Conservation (phyloP, 2,329 filamentous ascomycete species). For the Hypoxylon sp. region DNA sequence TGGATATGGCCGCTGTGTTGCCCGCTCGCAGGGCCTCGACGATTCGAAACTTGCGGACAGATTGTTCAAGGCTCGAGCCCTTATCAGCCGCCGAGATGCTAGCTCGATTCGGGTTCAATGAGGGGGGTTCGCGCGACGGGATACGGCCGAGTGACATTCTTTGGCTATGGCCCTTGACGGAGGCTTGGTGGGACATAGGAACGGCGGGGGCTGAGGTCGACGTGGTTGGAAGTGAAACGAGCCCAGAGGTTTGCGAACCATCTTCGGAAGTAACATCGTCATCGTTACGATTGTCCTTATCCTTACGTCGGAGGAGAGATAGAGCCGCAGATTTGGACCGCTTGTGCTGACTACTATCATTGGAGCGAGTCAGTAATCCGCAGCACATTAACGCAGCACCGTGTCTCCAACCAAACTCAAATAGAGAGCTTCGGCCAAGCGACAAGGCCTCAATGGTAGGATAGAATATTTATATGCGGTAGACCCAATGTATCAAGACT, state of each 20-base stretch:
- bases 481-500: constrained; percentile 6
- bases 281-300: constrained; percentile 61
- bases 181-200: constrained; percentile 56
- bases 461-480: constrained; percentile 24
- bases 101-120: constrained; percentile 43
- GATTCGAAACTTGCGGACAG: constrained; percentile 91
- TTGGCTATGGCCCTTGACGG: constrained; percentile 61
- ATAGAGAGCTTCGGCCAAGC: neutral
- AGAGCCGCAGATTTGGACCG: constrained; percentile 69
- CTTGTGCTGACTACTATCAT: constrained; percentile 60
- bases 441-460: constrained; percentile 10
- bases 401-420: constrained; percentile 12
- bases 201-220: constrained; percentile 54
- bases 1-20: constrained; percentile 90
- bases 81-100: constrained; percentile 56
- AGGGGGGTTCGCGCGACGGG: constrained; percentile 54
- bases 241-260: constrained; percentile 58
- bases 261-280: constrained; percentile 66
- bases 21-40: constrained; percentile 93
- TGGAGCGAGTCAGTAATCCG: constrained; percentile 39
- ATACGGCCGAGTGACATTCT: constrained; percentile 65
- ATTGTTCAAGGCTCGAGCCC: constrained; percentile 83
- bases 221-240: constrained; percentile 54
- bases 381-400: constrained; percentile 14
- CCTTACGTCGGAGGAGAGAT: constrained; percentile 68